These are phyloP conservation scores for Fragosphaeria purpurea DNA, from an alignment of 2,329 filamentous ascomycete species.

Conservation along the genomic window DNA sequence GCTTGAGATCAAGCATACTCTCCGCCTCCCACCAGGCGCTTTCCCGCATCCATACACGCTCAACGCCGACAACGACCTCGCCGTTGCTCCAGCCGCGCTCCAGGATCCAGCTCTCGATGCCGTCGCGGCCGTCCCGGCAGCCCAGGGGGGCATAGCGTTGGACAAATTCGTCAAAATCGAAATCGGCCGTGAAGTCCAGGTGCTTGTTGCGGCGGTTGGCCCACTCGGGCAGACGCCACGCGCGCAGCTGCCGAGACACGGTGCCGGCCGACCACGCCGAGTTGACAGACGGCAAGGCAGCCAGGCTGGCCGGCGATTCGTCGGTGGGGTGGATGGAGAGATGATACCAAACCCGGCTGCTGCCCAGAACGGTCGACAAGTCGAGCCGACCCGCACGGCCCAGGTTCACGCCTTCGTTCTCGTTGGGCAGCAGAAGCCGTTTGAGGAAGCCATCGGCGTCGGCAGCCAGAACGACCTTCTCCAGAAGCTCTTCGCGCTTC, in stretches of 20 bases:
- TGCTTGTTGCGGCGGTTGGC: constrained; percentile 84
- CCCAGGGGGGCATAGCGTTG: constrained; percentile 74
- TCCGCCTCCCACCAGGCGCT: constrained; percentile 96
- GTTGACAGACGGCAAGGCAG: constrained; percentile 60
- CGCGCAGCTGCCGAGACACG: constrained; percentile 82
- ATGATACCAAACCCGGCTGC: constrained; percentile 92
- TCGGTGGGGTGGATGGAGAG: constrained; percentile 87
- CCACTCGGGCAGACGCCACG: constrained; percentile 94
- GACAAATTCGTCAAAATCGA: constrained; percentile 86
- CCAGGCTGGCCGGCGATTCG: constrained; percentile 64
- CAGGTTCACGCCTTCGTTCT: constrained; percentile 68
- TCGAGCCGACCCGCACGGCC: constrained; percentile 73
- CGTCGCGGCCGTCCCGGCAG: constrained; percentile 81
- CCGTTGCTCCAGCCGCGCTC: constrained; percentile 98
- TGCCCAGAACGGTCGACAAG: constrained; percentile 60
- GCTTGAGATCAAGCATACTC: constrained; percentile 85
- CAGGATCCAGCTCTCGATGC: constrained; percentile 86
- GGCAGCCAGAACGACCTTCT: constrained; percentile 74
- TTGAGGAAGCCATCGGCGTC: constrained; percentile 77
- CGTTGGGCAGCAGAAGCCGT: constrained; percentile 68
- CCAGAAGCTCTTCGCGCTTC: constrained; percentile 70
- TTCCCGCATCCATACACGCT: constrained; percentile 94
- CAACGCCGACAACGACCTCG: constrained; percentile 80
- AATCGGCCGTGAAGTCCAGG: constrained; percentile 93
- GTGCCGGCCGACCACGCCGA: constrained; percentile 87